Evolutionary conservation across 2,329 filamentous ascomycete genomes (phyloP), one percentile per base, ranked within the genome.

Genomic region (Metarhizium robertsii): DNA sequence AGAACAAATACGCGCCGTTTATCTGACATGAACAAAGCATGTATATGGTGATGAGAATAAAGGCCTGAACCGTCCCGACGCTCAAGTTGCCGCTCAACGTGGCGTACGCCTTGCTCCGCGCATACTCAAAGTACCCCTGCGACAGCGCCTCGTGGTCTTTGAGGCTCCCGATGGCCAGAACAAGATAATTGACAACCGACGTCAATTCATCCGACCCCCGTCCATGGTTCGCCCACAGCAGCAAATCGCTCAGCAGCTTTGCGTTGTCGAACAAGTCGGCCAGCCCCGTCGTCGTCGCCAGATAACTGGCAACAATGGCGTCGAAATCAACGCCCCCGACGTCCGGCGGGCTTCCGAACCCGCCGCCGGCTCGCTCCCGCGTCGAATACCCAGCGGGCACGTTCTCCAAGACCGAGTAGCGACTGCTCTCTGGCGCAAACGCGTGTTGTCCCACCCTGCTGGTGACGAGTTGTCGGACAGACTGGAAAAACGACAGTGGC

Each of bases 1-100:
- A 80, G 62, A 79, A 77, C 2, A 81, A 62, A 50, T 79, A 81
- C 0, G 76, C 76, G 1, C 76, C 76, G 55, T 79, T 81, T 62
- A 80, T 79, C 61, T 80, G 78, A 53, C 77, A 80, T 3, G 78
- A 73, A 32, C 75, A 74, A 3, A 80, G 74, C 74, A 80, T 79
- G 65, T 79, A 80, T 7, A 80, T 59, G 0, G 77, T 79, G 40
- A 80, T 69, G 14, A 81, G 71, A 0, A 74, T 67, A 43, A 80
- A 80, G 0, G 72, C 73, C 58, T 80, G 77, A 0, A 80, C 75
- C 0, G 75, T 79, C 7, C 71, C 72, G 4, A 79, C 71, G 45
- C 76, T 74, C 29, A 80, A 64, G 55, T 76, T 75, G 6, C 73
- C 74, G 25, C 71, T 72, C 8, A 80, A 69, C 10, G 70, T 72